phyloP scores from a whole-genome alignment of 2,329 filamentous ascomycete genomes.

The Penicillium sp. region DNA sequence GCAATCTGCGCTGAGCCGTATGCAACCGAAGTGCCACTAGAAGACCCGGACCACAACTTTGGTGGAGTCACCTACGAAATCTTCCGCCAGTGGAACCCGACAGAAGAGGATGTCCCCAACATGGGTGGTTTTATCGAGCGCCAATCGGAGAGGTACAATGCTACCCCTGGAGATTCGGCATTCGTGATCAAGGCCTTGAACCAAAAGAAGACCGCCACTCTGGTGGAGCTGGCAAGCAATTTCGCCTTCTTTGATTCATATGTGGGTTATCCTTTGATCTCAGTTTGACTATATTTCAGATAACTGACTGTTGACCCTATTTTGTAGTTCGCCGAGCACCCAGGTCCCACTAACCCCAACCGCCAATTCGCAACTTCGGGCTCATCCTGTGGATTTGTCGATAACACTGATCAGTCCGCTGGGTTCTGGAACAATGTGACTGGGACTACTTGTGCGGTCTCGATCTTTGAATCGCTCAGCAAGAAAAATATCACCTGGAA shows the following conservation, averaged over 20 bases:
- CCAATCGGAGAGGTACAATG: conserved; percentile 39
- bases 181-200: conserved; percentile 43
- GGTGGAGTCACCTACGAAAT: conserved; percentile 38
- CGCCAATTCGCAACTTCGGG: conserved; percentile 31
- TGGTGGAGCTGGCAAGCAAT: conserved; percentile 39
- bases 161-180: conserved; percentile 36
- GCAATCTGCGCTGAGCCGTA: conserved; percentile 39
- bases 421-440: conserved; percentile 38
- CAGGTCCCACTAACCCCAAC: conserved; percentile 44
- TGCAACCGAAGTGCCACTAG: conserved; percentile 38
- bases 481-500: conserved; percentile 42
- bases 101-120: conserved; percentile 30
- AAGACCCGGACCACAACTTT: conserved; percentile 39
- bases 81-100: conserved; percentile 34
- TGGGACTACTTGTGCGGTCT: conserved; percentile 36
- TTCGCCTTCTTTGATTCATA: conserved; percentile 43
- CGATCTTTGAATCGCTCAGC: conserved; percentile 41
- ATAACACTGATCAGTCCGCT: conserved; percentile 34
- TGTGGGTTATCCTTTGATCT: conserved; percentile 16
- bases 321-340: conserved; percentile 37
- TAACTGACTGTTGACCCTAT: conserved; percentile 3
- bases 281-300: too few relatives aligned
- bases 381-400: conserved; percentile 18
- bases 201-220: conserved; percentile 36
- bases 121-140: conserved; percentile 44